A percentile compares a stretch with the other conserved stretches of the same genome.
Conservation (phyloP, 768 basidiomycete species). For the Termitomyces sp. region DNA sequence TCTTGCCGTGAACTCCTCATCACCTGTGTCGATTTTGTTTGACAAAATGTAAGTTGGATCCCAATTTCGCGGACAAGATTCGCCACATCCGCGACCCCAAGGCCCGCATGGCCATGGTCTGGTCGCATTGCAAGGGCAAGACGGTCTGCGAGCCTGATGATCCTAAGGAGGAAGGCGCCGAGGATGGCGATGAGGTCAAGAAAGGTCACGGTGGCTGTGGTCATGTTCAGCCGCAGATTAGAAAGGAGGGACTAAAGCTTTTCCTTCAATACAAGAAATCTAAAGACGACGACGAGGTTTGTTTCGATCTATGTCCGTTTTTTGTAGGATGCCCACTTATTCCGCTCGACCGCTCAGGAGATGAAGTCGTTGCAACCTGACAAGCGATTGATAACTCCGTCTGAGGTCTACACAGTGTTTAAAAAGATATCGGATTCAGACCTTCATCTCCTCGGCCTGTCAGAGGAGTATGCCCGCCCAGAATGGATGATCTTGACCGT, state of each 20-base stretch:
- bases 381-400: conserved; percentile 78
- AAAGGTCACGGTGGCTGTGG: conserved; percentile 98
- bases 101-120: conserved; percentile 82
- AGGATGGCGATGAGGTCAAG: conserved; percentile 70
- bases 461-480: conserved; percentile 93
- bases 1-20: conserved; percentile 25
- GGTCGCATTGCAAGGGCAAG: conserved; percentile 85
- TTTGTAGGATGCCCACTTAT: conserved; percentile 4
- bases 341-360: conserved; percentile 47
- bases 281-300: conserved; percentile 94
- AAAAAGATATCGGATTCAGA: conserved; percentile 94
- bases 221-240: conserved; percentile 81
- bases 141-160: conserved; percentile 88
- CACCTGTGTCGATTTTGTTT: conserved; percentile 24
- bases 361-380: conserved; percentile 79
- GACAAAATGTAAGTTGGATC: conserved; percentile 66
- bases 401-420: conserved; percentile 91
- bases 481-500: conserved; percentile 99
- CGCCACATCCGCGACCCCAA: conserved; percentile 86
- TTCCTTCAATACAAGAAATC: conserved; percentile 92
- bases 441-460: conserved; percentile 85
- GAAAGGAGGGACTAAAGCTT: conserved; percentile 94
- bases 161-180: conserved; percentile 80
- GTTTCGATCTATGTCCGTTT: conserved; percentile 27
- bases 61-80: conserved; percentile 82